These are phyloP conservation scores for Mucor indicus DNA, from an alignment of 371 early-diverging fungal species.

Conservation along the genomic window DNA sequence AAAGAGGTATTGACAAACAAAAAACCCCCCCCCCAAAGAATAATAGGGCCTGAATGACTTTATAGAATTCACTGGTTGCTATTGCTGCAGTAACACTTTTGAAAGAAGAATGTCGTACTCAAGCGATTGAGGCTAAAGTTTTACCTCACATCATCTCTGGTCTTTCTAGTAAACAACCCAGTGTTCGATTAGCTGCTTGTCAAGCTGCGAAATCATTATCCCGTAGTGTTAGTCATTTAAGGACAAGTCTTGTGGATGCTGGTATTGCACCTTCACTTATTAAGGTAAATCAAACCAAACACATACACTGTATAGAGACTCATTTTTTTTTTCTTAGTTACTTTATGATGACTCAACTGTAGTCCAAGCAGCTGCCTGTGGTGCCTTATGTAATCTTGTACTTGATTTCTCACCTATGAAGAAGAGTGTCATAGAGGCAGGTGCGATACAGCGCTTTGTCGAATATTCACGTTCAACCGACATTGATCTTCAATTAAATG, in stretches of 20 bases:
- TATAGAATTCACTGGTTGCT: conserved; percentile 69
- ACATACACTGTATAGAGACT: background rate
- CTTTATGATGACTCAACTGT: conserved; percentile 63
- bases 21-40: background rate
- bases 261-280: conserved; percentile 73
- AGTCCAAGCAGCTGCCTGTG: conserved; percentile 75
- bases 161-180: conserved; percentile 57
- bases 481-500: conserved; percentile 63
- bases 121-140: conserved; percentile 78
- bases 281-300: too few species aligned
- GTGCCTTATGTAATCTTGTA: conserved; percentile 84
- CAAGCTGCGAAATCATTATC: conserved; percentile 77
- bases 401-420: conserved; percentile 90
- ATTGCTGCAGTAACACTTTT: conserved; percentile 73
- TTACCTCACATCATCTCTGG: conserved; percentile 72
- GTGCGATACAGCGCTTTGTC: conserved; percentile 74
- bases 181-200: conserved; percentile 78
- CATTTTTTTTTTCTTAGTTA: conserved; percentile 33
- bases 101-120: conserved; percentile 80
- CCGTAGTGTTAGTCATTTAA: conserved; percentile 74
- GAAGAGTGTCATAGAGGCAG: conserved; percentile 73
- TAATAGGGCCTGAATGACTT: background rate
- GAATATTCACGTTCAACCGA: conserved; percentile 54
- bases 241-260: conserved; percentile 83
- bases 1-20: conserved; percentile 51